phyloP scores from a whole-genome alignment of 2,329 filamentous ascomycete genomes.

The Thielaviopsis euricoi region DNA sequence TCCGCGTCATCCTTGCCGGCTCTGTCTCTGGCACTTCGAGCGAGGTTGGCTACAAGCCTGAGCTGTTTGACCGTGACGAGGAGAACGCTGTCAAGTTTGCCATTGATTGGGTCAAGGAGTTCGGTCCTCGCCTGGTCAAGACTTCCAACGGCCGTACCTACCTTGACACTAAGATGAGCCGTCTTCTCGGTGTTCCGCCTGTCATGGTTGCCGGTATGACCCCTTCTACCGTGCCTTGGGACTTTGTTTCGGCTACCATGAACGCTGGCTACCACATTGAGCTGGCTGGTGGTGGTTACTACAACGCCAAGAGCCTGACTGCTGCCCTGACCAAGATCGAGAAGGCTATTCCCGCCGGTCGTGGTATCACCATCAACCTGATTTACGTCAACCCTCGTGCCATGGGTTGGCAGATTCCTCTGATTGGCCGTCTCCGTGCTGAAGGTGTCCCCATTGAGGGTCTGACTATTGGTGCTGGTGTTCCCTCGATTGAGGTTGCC shows the following conservation, averaged over 20 bases:
- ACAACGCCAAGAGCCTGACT: slow-evolving; percentile 67
- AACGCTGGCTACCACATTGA: slow-evolving; percentile 91
- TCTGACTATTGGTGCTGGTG: slow-evolving; percentile 81
- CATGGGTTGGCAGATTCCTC: slow-evolving; percentile 84
- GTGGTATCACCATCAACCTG: slow-evolving; percentile 76
- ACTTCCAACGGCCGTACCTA: slow-evolving; percentile 79
- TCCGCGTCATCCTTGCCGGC: slow-evolving; percentile 88
- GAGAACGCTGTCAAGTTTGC: slow-evolving; percentile 91
- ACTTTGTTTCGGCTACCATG: slow-evolving; percentile 85
- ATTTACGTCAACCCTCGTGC: slow-evolving; percentile 83
- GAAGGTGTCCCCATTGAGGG: slow-evolving; percentile 86
- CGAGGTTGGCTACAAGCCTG: slow-evolving; percentile 94
- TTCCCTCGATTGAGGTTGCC: slow-evolving; percentile 83
- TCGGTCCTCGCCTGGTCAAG: slow-evolving; percentile 80
- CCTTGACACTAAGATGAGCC: slow-evolving; percentile 93
- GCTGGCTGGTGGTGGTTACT: slow-evolving; percentile 79
- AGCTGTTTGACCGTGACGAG: slow-evolving; percentile 91
- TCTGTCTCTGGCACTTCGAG: slow-evolving; percentile 78
- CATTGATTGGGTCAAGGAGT: slow-evolving; percentile 94
- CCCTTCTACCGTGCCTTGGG: slow-evolving; percentile 73
- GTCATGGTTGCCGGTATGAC: slow-evolving; percentile 93
- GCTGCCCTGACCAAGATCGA: slow-evolving; percentile 73
- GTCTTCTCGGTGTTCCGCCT: slow-evolving; percentile 68
- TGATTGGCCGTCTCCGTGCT: slow-evolving; percentile 61
- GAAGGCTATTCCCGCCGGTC: slow-evolving; percentile 63